Evolutionary conservation across 257 asterid species (phyloP), one percentile per base, ranked within the genome.

Genomic region (Linderniella brevidens): DNA sequence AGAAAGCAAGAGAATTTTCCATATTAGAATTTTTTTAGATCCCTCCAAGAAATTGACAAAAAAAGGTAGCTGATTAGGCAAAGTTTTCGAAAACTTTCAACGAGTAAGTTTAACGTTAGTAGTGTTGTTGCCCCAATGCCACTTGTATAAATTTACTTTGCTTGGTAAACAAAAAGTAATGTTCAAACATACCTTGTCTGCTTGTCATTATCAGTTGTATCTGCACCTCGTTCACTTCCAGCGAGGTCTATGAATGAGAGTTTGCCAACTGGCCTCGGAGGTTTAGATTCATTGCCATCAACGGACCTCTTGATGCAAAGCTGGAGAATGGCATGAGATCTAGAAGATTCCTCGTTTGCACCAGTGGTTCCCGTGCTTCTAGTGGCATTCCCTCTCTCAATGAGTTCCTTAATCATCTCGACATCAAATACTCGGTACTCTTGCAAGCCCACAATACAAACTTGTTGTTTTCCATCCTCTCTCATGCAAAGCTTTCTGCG

Each of bases 151-250:
- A 3, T 11, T 45, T 8, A 49, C 14, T 15, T 11, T 19, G 12
- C 3, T 8, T 3, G 44, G 29, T 38, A 48, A 38, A 39, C 29
- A 32, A 19, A 53, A 58, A 35, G 56, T 20, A n/a, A 43, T 17
- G 19, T 14, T 32, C 18, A 14, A 15, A 48, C 17, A 41, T 60
- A 86, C 96, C 99, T 82, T 18, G 99, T 90, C 66, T 79, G 96
- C 67, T 82, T 90, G 68, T 90, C 99, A 64, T 92, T 92, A 42
- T 92, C 99, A 20, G 99, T 92, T n/a, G 99, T 92, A 65, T 92
- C 99, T 10, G 99, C 99, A 63, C 99, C 99, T 54, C 99, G 96
- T 62, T 92, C 99, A 65, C 99, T 92, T 57, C 99, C 99, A 40
- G 99, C 99, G 64, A 92, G 99, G 69, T 92, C 99, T 37, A 92